Evolutionary conservation across 495 filamentous ascomycete species (phyloP).

Genomic region (Hyaloscypha bicolor): DNA sequence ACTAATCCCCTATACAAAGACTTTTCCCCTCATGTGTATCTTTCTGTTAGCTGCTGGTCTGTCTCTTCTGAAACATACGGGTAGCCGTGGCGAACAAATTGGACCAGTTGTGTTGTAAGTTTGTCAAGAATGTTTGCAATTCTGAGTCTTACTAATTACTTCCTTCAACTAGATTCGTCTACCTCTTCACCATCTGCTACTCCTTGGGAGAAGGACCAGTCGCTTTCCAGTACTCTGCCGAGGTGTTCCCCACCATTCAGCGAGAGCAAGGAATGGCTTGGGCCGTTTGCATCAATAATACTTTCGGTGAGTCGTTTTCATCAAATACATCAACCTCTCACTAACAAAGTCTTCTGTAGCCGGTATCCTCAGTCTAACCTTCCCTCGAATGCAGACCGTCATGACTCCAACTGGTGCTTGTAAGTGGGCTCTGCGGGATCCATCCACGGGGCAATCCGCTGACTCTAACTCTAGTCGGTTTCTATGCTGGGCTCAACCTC

Average conservation of each 20-base stretch:
- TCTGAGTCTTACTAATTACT: background rate
- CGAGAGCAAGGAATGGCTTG: conserved; percentile 72
- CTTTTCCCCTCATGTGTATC: conserved; percentile 84
- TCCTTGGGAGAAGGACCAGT: conserved; percentile 84
- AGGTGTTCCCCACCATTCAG: conserved; percentile 78
- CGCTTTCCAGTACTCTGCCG: conserved; percentile 82
- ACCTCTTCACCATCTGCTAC: conserved; percentile 75
- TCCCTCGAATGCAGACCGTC: conserved; percentile 49
- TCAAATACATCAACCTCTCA: conserved; percentile 32
- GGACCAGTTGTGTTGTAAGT: conserved; percentile 16
- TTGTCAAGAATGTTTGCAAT: background rate
- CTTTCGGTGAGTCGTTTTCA: conserved; percentile 33
- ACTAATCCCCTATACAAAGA: conserved; percentile 51
- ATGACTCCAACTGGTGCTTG: conserved; percentile 60
- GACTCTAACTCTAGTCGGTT: conserved; percentile 26
- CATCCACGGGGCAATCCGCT: background rate
- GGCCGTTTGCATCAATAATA: conserved; percentile 51
- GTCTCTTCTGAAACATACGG: conserved; percentile 71
- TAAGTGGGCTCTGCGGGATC: conserved; percentile 6
- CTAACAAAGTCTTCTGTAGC: conserved; percentile 42
- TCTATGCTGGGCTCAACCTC: conserved; percentile 63
- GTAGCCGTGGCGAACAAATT: conserved; percentile 48
- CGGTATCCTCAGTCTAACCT: conserved; percentile 60
- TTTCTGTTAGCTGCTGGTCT: conserved; percentile 70
- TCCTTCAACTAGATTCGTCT: conserved; percentile 52